Base-by-base conservation (phyloP, 305 asterid genomes). In the Fraxinus sp. region DNA sequence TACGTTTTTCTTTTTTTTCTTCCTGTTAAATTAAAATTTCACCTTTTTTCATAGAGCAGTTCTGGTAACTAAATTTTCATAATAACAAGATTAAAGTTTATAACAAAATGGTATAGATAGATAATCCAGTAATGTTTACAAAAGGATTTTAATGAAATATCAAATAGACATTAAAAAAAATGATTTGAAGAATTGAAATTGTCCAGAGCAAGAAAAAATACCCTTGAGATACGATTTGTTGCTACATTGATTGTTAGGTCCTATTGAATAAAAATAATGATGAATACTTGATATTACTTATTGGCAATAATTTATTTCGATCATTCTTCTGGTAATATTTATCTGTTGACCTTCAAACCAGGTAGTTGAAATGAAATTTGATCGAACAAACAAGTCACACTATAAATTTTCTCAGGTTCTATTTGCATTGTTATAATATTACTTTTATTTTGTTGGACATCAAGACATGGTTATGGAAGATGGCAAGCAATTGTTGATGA, bases 401-500 rank as follows among this genome's bases (percentile, higher is more conserved):
- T 66, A 49, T 52, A 32, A 52, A 64, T 66, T 80, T 52, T 59
- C 85, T 52, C 73, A 52, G 74, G 74, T 39, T 11, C 49, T 55
- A 22, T 62, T 64, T 33, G 82, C 79, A 78, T 74, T 80, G 59
- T 59, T 71, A 43, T 79, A 26, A 57, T 68, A n/a, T 73, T 79
- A 36, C 68, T 86, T 87, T 76, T 79, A 75, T 84, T 59, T 83
- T 49, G 84, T 72, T 84, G 86, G 82, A 80, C 79, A 73, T 87
- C 82, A 82, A 95, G 99, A 83, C 99, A 96, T 89, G 99, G 99
- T 70, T 96, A 94, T 84, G 99, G 99, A 85, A 93, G 98, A 91
- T 96, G 99, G 99, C 98, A 96, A 91, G 91, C 98, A 68, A 90
- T 95, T 85, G 92, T 96, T 79, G 98, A 96, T 82, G 99, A 96